Base-by-base conservation (phyloP, 257 asterid genomes). In the Solanum phureja region DNA sequence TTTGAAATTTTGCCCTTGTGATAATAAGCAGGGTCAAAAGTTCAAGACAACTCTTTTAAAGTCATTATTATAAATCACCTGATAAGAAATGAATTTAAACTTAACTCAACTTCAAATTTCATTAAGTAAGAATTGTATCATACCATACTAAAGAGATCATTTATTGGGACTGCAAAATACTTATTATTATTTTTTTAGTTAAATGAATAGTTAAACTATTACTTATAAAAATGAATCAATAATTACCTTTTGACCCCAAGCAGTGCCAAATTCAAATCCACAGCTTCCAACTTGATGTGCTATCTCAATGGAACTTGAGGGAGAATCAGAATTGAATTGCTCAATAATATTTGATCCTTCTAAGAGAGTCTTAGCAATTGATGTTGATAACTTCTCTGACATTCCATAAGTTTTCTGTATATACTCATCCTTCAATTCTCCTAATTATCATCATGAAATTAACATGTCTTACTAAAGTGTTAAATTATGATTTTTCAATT, bases 221-320 rank as follows among this genome's bases (percentile, higher is more conserved):
- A 66, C 64, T 35, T 85, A 4, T 46, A 46, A 52, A 85, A 38
- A 18, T 2, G 62, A 58, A 24, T 10, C 3, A 84, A 7, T 34
- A 24, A 56, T 89, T 14, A 91, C 93, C 90, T 90, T 77, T 85
- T 88, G 73, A 35, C 93, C 93, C 92, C 92, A 91, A 5, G 27
- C 31, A n/a, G 92, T 60, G 24, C 87, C 85, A 35, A 42, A 64
- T 52, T 90, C 92, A 83, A 87, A 91, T 7, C 87, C 86, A 83
- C 88, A 86, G 4, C 83, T 33, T 62, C 89, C 92, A 89, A 89
- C 76, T 73, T 89, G 87, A 11, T 16, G 85, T 37, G 92, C 92
- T 11, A 71, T 58, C 5, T 88, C 89, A 75, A 90, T 56, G 46
- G 44, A 73, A 86, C 29, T 81, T 4, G 89, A 83, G 33, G 84